Evolutionary conservation across 2,329 filamentous ascomycete genomes (phyloP), one percentile per base, ranked within the genome.

Genomic region (Apiospora pterosperma): DNA sequence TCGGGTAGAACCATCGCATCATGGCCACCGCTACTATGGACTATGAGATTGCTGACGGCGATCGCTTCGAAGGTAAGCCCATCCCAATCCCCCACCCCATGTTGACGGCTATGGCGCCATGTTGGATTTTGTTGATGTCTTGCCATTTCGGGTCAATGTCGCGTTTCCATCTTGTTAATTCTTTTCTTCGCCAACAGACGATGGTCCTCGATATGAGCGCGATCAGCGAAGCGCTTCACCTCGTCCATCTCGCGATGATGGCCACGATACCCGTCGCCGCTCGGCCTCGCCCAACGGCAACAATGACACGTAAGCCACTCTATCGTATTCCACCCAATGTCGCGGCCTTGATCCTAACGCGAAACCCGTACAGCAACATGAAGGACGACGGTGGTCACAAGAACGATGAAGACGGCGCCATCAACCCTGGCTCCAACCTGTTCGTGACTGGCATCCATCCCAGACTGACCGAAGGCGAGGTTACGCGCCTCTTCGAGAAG

Each of bases 381-480:
- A 87, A 88, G 74, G 85, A 85, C 63, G 81, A 84, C 58, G 81
- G 82, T 64, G 83, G 80, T 25, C 58, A 60, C 68, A 81, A 82
- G 44, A 78, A 77, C 65, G 92, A 88, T 67, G 93, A 96, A 72
- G 90, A 92, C 73, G 91, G 91, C 71, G 90, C 94, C 68, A 77
- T 91, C 76, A 99, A 99, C 82, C 92, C 93, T 68, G 96, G 96
- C 72, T 97, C 96, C 71, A 99, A 99, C 83, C 91, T 99, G 66
- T 99, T 99, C 79, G 96, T 99, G 70, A 99, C 96, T 69, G 96
- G 96, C 72, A 99, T 99, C 70, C 93, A 98, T 78, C 96, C 96
- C 65, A 92, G 92, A 74, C 87, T 99, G 70, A 90, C 87, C 59
- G 96, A 99, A 79, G 87, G 90, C 19, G 96, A 98, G 76, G 92